phyloP scores from a whole-genome alignment of 805 yeast genomes.

The Komagataella kurtzmanii region DNA sequence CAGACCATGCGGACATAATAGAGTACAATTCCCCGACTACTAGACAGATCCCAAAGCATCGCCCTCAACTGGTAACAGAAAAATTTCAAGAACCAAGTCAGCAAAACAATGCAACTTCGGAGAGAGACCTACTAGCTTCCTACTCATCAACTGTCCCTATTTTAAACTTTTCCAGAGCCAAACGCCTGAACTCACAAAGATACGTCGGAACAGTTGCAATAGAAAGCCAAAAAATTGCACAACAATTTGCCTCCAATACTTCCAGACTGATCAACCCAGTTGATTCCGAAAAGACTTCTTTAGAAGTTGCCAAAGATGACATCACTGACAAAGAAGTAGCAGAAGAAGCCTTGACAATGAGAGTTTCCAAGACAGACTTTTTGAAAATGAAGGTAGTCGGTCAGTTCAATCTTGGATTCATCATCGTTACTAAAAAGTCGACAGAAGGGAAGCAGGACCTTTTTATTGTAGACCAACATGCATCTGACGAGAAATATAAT shows the following conservation, averaged over 20 bases:
- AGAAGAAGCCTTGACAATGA: slow-evolving; percentile 43
- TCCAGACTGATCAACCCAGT: neutral
- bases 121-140: neutral
- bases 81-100: neutral
- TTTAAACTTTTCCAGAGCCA: neutral
- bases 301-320: slow-evolving; percentile 18
- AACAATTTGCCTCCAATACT: neutral
- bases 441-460: slow-evolving; percentile 32
- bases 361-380: slow-evolving; percentile 64
- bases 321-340: slow-evolving; percentile 34
- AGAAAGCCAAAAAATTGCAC: neutral
- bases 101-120: neutral
- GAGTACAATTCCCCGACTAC: neutral
- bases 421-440: slow-evolving; percentile 48
- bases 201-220: neutral
- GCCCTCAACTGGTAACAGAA: neutral
- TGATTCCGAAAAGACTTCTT: neutral
- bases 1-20: neutral
- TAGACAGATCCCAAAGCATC: neutral
- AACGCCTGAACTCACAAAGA: neutral
- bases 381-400: slow-evolving; percentile 69
- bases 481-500: slow-evolving; percentile 90
- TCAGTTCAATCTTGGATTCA: slow-evolving; percentile 91
- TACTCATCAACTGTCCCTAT: neutral
- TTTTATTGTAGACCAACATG: slow-evolving; percentile 93